Evolutionary conservation across 2,329 filamentous ascomycete genomes (phyloP).

Genomic region (Pseudogymnoascus sp.): DNA sequence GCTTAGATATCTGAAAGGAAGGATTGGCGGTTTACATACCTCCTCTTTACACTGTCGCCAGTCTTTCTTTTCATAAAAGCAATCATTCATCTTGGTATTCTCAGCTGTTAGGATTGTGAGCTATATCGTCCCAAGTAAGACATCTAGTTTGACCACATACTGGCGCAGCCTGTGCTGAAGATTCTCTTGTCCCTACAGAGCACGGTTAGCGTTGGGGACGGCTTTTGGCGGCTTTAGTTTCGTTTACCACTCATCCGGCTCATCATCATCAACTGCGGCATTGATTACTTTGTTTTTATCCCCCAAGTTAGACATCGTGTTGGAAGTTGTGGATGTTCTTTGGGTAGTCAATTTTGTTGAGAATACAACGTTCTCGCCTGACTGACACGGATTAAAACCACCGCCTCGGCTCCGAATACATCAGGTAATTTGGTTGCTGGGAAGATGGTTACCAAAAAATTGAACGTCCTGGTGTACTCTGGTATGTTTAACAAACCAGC

Average conservation of each 20-base stretch:
- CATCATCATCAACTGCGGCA: constrained; percentile 61
- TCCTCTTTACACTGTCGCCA: constrained; percentile 85
- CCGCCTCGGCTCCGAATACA: background rate
- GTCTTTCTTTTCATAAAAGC: constrained; percentile 92
- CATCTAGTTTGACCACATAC: constrained; percentile 40
- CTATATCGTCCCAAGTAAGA: background rate
- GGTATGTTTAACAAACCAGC: constrained; percentile 44
- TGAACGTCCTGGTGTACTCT: constrained; percentile 92
- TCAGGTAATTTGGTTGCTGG: background rate
- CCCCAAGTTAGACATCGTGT: constrained; percentile 26
- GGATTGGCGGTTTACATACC: constrained; percentile 47
- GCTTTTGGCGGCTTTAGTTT: constrained; percentile 13
- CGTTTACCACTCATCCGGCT: constrained; percentile 88
- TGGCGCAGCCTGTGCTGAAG: constrained; percentile 89
- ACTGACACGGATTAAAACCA: background rate
- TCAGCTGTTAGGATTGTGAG: constrained; percentile 52
- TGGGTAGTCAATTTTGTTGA: constrained; percentile 14
- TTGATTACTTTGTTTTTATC: constrained; percentile 24
- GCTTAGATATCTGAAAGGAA: constrained; percentile 17
- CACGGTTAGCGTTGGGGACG: constrained; percentile 18
- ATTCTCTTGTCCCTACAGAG: constrained; percentile 84
- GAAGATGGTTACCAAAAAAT: constrained; percentile 55
- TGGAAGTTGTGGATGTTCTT: constrained; percentile 4
- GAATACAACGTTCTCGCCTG: constrained; percentile 10
- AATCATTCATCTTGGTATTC: constrained; percentile 86